Conservation (phyloP, 1,284 basidiomycete genomes). For the Apiotrichum akiyoshidainum region DNA sequence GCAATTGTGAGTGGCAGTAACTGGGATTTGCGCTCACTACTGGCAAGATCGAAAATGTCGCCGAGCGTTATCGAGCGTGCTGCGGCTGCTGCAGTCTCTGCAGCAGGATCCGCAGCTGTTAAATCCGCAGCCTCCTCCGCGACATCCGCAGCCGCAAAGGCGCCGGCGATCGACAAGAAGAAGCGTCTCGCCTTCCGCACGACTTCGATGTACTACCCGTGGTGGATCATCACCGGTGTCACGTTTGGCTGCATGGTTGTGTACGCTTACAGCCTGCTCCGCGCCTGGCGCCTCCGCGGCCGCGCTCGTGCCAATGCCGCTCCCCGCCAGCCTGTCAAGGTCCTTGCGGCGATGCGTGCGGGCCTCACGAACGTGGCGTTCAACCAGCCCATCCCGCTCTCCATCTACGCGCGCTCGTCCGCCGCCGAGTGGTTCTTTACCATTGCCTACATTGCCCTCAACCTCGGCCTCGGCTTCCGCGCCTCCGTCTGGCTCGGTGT, state of each 20-base stretch:
- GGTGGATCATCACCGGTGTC: constrained; percentile 13
- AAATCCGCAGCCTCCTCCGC: too few relatives aligned
- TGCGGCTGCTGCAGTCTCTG: too few relatives aligned
- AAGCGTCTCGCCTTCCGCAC: not conserved
- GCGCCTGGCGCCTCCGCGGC: constrained; percentile 6
- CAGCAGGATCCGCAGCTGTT: too few relatives aligned
- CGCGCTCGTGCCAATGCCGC: not conserved
- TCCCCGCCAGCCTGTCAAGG: not conserved
- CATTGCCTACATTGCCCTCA: constrained; percentile 2
- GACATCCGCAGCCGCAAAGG: too few relatives aligned
- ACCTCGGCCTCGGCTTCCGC: constrained; percentile 5
- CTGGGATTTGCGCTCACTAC: too few relatives aligned
- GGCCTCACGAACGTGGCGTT: constrained; percentile 1
- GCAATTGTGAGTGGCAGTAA: too few relatives aligned
- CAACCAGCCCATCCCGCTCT: constrained; percentile 7
- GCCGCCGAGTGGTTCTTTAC: constrained; percentile 7
- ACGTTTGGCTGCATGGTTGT: constrained; percentile 1
- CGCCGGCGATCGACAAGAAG: too few relatives aligned
- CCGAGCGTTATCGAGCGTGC: too few relatives aligned
- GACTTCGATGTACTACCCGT: constrained; percentile 4
- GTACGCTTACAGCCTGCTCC: not conserved
- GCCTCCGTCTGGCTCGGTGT: not conserved
- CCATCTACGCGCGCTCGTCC: not conserved
- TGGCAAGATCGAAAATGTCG: too few relatives aligned
- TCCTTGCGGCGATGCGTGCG: not conserved